Conservation (phyloP, 208 protist genomes). For the Leishmania amazonensis region DNA sequence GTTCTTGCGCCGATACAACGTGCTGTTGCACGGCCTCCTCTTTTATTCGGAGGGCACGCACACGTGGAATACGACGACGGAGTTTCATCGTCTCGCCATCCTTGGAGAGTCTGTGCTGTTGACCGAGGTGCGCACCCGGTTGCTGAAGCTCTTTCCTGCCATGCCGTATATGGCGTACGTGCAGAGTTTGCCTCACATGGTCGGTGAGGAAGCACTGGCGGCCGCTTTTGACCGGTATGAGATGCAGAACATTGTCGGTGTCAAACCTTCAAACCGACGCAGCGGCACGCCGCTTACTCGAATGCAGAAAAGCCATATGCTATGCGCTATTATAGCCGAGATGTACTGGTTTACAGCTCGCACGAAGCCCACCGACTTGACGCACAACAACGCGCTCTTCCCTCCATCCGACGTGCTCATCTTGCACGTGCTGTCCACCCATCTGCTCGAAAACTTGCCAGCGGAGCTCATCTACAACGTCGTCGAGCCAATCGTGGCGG, state of each 20-base stretch:
- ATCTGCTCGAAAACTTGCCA: conserved; percentile 78
- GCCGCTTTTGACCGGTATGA: conserved; percentile 60
- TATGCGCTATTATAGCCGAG: conserved; percentile 77
- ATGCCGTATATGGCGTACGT: conserved; percentile 38
- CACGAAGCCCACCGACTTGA: conserved; percentile 83
- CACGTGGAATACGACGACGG: conserved; percentile 77
- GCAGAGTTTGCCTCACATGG: conserved; percentile 25
- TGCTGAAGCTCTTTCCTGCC: conserved; percentile 71
- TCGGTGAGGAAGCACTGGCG: conserved; percentile 40
- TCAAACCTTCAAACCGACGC: conserved; percentile 10
- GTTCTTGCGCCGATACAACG: conserved; percentile 87
- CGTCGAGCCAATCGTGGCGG: conserved; percentile 50
- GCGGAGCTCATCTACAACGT: conserved; percentile 69
- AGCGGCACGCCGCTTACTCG: not conserved
- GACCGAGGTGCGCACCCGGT: conserved; percentile 54
- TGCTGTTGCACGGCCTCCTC: conserved; percentile 84
- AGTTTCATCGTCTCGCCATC: conserved; percentile 76
- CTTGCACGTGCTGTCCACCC: conserved; percentile 76
- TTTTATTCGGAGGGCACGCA: conserved; percentile 62
- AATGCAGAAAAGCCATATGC: conserved; percentile 58
- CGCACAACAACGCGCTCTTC: conserved; percentile 91
- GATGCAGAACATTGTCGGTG: conserved; percentile 36
- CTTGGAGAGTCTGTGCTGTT: conserved; percentile 64
- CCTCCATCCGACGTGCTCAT: conserved; percentile 90
- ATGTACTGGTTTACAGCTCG: conserved; percentile 86